Evolutionary conservation across 169 alveolate genomes (phyloP), one percentile per base, ranked within the genome.

Genomic region (Eimeria necatrix): DNA sequence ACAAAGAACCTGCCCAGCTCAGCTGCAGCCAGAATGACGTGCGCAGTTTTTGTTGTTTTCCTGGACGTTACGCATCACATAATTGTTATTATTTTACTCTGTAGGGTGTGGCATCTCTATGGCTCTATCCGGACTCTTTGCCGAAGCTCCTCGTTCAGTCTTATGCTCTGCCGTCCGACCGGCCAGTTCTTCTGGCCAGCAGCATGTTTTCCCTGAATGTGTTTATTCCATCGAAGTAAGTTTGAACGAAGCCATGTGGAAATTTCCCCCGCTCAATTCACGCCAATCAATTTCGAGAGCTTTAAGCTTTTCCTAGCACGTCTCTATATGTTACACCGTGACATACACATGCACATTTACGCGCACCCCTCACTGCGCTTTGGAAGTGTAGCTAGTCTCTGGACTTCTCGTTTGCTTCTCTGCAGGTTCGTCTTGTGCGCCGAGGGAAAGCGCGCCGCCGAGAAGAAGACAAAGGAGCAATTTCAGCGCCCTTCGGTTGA

Each of bases 151-250:
- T 93, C 46, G 95, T 84, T 70, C 74, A 53, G 70, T 78, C 85
- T 7, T 93, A 93, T 73, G 78, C 95, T 2, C 24, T 91, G 49
- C 93, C 95, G 4, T 86, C 86, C n/a, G 87, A 51, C 80, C 93
- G 95, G 80, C 83, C 76, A 18, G 87, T 84, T 26, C 87, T 80
- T 16, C 49, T 94, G 52, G 81, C 48, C 41, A 14, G 73, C 59
- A 94, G 91, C 85, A 94, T 94, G 96, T 94, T 94, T 71, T 85
- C 91, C 73, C 41, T 94, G 83, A 94, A 94, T 49, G 93, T 91
- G 71, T 91, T 87, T 86, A 84, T 94, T 61, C 96, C 92, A 41
- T 94, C 95, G 32, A 96, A 94, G 96, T 94, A 68, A 96, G 96
- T 73, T 74, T 14, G n/a, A 14, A 0, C 41, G 41, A 32, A 32